Evolutionary conservation across 1,139 yeast species (phyloP).

Genomic region (Candida sp.): DNA sequence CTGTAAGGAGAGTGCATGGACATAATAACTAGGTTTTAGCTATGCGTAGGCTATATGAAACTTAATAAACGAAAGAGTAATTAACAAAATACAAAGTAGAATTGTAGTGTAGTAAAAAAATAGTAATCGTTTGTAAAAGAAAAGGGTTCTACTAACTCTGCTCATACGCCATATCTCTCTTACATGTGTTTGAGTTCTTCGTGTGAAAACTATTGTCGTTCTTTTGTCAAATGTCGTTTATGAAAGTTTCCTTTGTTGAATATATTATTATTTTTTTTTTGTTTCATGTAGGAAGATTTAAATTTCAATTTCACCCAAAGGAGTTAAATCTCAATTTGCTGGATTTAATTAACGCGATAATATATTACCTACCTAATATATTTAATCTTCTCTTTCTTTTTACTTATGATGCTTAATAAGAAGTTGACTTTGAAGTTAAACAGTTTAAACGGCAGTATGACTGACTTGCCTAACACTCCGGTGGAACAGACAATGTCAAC

Average conservation of each 20-base stretch:
- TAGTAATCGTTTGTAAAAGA: no score
- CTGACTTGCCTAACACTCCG: slow-evolving; percentile 42
- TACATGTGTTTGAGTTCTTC: no score
- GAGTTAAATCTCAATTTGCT: background rate
- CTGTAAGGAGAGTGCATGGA: background rate
- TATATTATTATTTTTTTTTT: no score
- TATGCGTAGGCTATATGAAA: background rate
- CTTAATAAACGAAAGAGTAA: background rate
- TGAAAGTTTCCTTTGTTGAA: no score
- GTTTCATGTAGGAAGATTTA: background rate
- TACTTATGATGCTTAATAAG: slow-evolving; percentile 23
- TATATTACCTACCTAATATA: background rate
- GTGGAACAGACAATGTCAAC: slow-evolving; percentile 43
- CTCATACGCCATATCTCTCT: no score
- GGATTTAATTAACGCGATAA: background rate
- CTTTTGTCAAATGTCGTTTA: no score
- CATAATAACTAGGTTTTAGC: background rate
- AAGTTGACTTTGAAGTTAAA: slow-evolving; percentile 14
- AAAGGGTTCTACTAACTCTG: no score
- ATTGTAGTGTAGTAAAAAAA: no score
- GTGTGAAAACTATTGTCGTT: no score
- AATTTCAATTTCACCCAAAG: background rate
- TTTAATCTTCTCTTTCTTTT: background rate
- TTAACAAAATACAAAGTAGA: no score
- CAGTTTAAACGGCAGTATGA: slow-evolving; percentile 26